phyloP scores from a whole-genome alignment of 2,329 filamentous ascomycete genomes.

The Paraconiothyrium brasiliense region DNA sequence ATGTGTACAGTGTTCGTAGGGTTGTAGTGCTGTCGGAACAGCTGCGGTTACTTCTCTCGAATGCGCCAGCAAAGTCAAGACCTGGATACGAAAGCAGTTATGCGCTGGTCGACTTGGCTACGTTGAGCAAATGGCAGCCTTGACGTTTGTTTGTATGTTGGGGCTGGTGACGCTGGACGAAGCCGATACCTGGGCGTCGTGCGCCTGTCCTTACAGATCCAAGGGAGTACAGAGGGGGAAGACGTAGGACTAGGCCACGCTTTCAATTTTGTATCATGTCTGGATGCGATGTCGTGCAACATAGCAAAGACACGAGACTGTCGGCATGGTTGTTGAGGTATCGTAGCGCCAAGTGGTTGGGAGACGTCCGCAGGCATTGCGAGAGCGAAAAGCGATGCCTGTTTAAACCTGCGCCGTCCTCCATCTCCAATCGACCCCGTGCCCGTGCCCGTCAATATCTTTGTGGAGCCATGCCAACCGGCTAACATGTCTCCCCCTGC shows the following conservation, averaged over 20 bases:
- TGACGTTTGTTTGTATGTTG: not conserved
- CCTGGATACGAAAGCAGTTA: not conserved
- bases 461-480: constrained; percentile 1
- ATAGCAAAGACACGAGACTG: not conserved
- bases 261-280: not conserved
- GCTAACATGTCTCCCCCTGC: constrained; percentile 3
- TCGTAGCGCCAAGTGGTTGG: not conserved
- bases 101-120: not conserved
- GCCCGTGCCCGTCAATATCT: constrained; percentile 8
- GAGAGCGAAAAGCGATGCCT: constrained; percentile 3
- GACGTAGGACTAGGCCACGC: not conserved
- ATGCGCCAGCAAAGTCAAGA: not conserved
- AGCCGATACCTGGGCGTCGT: not conserved
- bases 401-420: not conserved
- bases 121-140: not conserved
- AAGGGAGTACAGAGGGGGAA: not conserved
- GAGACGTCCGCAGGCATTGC: not conserved
- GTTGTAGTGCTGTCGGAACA: not conserved
- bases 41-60: not conserved
- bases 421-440: not conserved
- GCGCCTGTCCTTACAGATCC: not conserved
- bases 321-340: not conserved
- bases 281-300: constrained; percentile 1
- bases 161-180: not conserved
- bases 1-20: not conserved